Evolutionary conservation across 257 asterid species (phyloP).

Genomic region (Coffea eugenioides): DNA sequence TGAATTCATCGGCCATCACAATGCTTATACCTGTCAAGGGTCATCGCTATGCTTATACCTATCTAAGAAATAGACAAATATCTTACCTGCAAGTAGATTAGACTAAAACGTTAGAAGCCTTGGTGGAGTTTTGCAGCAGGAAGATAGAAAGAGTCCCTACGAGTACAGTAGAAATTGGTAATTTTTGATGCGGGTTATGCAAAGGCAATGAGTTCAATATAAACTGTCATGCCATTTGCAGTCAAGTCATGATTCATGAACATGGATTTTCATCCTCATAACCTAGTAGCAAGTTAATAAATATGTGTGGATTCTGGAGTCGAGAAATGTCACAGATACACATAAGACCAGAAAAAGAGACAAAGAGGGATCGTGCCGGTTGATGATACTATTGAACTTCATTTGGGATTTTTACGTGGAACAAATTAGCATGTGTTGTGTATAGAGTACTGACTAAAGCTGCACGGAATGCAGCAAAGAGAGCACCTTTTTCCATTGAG

Average conservation of each 20-base stretch:
- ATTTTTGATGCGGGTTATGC: neutral
- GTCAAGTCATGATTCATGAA: neutral
- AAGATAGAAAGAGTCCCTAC: neutral
- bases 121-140: neutral
- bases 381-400: neutral
- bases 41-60: neutral
- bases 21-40: neutral
- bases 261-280: neutral
- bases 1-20: slow-evolving; percentile 17
- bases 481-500: slow-evolving; percentile 39
- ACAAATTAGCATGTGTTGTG: slow-evolving; percentile 17
- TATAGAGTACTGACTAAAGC: slow-evolving; percentile 23
- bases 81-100: neutral
- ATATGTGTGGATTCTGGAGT: neutral
- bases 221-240: neutral
- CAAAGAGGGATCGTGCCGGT: too few relatives aligned
- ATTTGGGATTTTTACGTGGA: slow-evolving; percentile 17
- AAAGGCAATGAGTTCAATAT: neutral
- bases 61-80: neutral
- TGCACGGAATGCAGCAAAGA: slow-evolving; percentile 36
- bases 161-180: neutral
- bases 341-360: neutral
- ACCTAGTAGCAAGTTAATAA: neutral
- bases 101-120: neutral
- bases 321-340: slow-evolving; percentile 2